phyloP scores from a whole-genome alignment of 768 basidiomycete species.

The Termitomyces sp. region DNA sequence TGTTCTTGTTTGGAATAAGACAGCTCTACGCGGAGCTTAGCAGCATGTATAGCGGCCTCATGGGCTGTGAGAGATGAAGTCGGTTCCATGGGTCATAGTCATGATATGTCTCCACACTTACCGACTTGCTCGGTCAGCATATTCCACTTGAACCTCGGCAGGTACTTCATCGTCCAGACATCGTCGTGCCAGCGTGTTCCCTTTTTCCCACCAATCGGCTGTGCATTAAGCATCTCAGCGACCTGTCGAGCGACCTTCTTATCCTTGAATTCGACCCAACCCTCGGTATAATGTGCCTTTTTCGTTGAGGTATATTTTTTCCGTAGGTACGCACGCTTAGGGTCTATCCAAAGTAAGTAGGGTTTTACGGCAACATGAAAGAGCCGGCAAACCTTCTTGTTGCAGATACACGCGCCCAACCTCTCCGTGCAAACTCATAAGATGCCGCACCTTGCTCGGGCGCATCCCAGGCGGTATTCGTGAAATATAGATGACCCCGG shows the following conservation, averaged over 20 bases:
- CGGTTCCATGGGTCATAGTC: background rate
- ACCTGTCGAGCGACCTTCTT: slow-evolving; percentile 87
- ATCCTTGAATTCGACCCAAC: slow-evolving; percentile 98
- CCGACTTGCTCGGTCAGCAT: slow-evolving; percentile 99
- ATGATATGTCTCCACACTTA: slow-evolving; percentile 38
- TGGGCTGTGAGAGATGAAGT: slow-evolving; percentile 57
- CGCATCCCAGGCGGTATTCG: slow-evolving; percentile 98
- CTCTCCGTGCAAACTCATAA: slow-evolving; percentile 88
- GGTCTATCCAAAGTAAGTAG: slow-evolving; percentile 42
- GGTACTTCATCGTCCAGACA: slow-evolving; percentile 99
- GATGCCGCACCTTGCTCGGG: slow-evolving; percentile 90
- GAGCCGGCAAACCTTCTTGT: slow-evolving; percentile 69
- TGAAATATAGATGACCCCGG: slow-evolving; percentile 93
- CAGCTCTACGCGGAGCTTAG: slow-evolving; percentile 89
- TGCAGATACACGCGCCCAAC: slow-evolving; percentile 92
- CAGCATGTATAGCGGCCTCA: slow-evolving; percentile 84
- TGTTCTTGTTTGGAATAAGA: slow-evolving; percentile 87
- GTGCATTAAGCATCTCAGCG: slow-evolving; percentile 94
- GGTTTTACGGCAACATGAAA: too few species aligned
- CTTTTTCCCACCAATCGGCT: slow-evolving; percentile 93
- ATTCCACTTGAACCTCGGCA: slow-evolving; percentile 97
- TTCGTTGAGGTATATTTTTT: slow-evolving; percentile 80
- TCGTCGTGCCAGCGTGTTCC: slow-evolving; percentile 91
- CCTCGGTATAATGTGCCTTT: slow-evolving; percentile 88
- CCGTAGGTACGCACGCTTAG: slow-evolving; percentile 83